Base-by-base conservation (phyloP, 2,329 filamentous ascomycete species). In the Lecanoromycetidae sp. region DNA sequence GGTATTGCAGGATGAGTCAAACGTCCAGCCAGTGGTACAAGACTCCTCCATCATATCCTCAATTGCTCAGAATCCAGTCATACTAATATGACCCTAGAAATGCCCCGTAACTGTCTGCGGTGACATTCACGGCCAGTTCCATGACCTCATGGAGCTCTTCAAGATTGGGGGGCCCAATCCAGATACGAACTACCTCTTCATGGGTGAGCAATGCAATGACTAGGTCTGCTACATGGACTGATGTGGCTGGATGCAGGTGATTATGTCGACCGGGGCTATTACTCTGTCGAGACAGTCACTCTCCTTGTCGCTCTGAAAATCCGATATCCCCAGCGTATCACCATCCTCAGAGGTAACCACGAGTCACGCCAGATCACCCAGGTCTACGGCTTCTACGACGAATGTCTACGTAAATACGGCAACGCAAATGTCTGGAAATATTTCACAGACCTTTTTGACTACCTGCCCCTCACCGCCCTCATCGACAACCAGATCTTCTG, bases 371-470 rank as follows among this genome's bases (percentile, higher is more conserved):
- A 98, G 70, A 98, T 98, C 66, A 98, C 91, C 37, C 90, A 96
- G 67, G 91, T 98, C 50, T 98, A 98, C 65, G 91, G 91, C 53
- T 98, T 98, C 72, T 98, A 98, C 72, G 91, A 96, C 66, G 91
- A 98, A 67, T 98, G 91, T 65, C 79, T 96, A 59, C 85, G 88
- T 64, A 98, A 98, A 72, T 98, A 98, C 65, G 91, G 91, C 66
- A 96, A 95, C 62, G 90, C 91, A 53, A 96, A 94, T 58, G 91
- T 98, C 54, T 98, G 91, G 91, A 95, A 95, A 73, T 95, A 87
- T 65, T 98, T 94, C 66, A 95, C 88, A 62, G 90, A 98, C 66
- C 82, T 98, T 46, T 98, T 98, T 70, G 91, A 98, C 71, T 98
- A 91, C 71, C 84, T 98, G 32, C 90, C 91, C 56, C 79, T 98